These are phyloP conservation scores for Tricholoma hemisulphureum DNA, from an alignment of 768 basidiomycete genomes.

Conservation along the genomic window DNA sequence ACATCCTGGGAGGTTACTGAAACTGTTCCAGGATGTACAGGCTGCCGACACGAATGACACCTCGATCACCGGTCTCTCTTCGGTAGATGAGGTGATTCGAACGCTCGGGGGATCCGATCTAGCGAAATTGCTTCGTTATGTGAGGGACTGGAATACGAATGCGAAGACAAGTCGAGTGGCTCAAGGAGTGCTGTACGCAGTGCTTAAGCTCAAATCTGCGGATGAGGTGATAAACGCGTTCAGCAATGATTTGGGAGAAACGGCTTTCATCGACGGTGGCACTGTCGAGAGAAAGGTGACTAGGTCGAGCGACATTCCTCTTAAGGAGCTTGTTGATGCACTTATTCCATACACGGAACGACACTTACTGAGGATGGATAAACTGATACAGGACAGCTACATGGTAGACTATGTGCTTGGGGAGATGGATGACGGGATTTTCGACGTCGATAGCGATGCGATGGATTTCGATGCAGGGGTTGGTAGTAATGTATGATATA, in stretches of 20 bases:
- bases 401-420: constrained; percentile 86
- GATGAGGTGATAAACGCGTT: constrained; percentile 76
- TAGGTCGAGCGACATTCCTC: constrained; percentile 26
- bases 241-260: constrained; percentile 37
- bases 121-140: constrained; percentile 74
- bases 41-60: constrained; percentile 22
- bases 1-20: constrained; percentile 84
- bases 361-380: constrained; percentile 82
- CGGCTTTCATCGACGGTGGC: constrained; percentile 23
- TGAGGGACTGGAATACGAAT: constrained; percentile 93
- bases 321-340: constrained; percentile 80
- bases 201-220: constrained; percentile 73
- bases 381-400: constrained; percentile 91
- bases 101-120: constrained; percentile 73
- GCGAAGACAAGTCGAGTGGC: constrained; percentile 85
- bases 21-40: constrained; percentile 70
- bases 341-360: constrained; percentile 94
- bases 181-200: constrained; percentile 77
- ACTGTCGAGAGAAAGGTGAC: constrained; percentile 16
- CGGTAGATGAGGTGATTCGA: constrained; percentile 81
- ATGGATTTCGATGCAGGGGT: constrained; percentile 41
- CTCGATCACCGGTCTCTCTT: constrained; percentile 63
- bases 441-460: constrained; percentile 45
- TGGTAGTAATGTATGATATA: neutral
- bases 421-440: constrained; percentile 84